Conservation (phyloP, 345 rosid species). For the Melaleuca alternifolia region DNA sequence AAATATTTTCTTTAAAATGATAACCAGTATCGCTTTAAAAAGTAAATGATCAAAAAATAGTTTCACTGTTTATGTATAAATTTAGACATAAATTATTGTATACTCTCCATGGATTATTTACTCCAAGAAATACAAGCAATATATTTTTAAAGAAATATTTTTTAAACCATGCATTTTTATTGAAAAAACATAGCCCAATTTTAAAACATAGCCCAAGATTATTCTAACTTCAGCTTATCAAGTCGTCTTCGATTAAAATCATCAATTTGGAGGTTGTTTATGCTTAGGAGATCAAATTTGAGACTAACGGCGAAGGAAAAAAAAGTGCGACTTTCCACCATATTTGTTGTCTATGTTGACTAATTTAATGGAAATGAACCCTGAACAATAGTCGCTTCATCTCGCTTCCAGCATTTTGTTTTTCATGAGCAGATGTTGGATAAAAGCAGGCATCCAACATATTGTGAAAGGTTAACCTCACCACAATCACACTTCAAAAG, state of each 20-base stretch:
- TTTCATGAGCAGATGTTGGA: background rate
- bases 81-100: no score
- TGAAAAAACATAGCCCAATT: no score
- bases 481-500: background rate
- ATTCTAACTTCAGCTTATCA: background rate
- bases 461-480: background rate
- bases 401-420: background rate
- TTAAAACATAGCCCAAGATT: no score
- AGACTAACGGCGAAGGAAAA: background rate
- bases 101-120: no score
- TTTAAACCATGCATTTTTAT: no score
- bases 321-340: background rate
- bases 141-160: no score
- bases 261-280: background rate
- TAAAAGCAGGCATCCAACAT: background rate
- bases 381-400: background rate
- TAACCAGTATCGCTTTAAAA: no score
- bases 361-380: background rate
- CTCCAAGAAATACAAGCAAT: no score
- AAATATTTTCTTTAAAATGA: no score
- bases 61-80: no score
- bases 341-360: background rate
- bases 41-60: no score
- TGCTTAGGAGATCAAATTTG: background rate
- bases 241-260: background rate